phyloP scores from a whole-genome alignment of 345 rosid genomes.

The Laguncularia racemosa region DNA sequence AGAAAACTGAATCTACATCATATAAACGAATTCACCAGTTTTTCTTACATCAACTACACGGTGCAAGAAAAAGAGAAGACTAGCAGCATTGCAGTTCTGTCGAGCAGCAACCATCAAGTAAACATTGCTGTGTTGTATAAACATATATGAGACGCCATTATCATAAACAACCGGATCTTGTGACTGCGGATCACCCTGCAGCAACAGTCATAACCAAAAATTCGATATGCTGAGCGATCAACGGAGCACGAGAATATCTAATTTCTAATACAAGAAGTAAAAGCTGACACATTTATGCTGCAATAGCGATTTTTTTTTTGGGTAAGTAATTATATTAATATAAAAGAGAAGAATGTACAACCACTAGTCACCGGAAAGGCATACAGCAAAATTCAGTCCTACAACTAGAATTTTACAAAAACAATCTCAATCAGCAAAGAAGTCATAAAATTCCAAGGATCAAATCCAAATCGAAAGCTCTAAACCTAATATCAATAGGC shows the following conservation, averaged over 20 bases:
- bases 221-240: neutral
- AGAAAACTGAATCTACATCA: neutral
- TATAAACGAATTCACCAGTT: conserved; percentile 6
- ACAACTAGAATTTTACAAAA: too few relatives aligned
- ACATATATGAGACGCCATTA: conserved; percentile 90
- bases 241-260: too few relatives aligned
- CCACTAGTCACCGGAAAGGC: too few relatives aligned
- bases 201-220: neutral
- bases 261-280: too few relatives aligned
- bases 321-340: too few relatives aligned
- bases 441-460: too few relatives aligned
- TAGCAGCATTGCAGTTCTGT: conserved; percentile 97
- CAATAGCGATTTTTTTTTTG: neutral
- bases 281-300: neutral
- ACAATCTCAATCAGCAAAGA: neutral
- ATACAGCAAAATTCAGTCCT: too few relatives aligned
- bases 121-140: conserved; percentile 85
- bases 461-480: too few relatives aligned
- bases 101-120: conserved; percentile 86
- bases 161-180: conserved; percentile 98
- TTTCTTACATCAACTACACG: conserved; percentile 82
- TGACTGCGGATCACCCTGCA: conserved; percentile 91
- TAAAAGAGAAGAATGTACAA: too few relatives aligned
- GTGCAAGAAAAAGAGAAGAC: conserved; percentile 82
- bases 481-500: too few relatives aligned